phyloP scores from a whole-genome alignment of 129 eudicot genomes.

The Artemisia argyi region DNA sequence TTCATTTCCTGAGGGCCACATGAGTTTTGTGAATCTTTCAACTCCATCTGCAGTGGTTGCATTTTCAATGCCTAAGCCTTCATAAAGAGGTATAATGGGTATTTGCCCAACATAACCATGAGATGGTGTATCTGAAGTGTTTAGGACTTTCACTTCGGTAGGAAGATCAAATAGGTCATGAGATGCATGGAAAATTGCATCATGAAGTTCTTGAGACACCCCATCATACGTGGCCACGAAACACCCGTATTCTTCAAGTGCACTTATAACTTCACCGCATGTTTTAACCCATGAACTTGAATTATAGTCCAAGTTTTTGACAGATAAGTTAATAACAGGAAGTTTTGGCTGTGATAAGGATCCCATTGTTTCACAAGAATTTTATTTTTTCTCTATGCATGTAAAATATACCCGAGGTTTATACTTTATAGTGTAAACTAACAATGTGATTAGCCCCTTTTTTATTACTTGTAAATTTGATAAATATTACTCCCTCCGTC shows the following conservation, averaged over 20 bases:
- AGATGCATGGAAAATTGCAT: slow-evolving; percentile 37
- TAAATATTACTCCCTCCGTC: too few species aligned
- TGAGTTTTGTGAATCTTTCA: slow-evolving; percentile 40
- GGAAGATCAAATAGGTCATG: slow-evolving; percentile 52
- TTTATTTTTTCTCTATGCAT: neutral
- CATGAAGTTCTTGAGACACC: slow-evolving; percentile 37
- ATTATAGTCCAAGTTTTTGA: slow-evolving; percentile 17
- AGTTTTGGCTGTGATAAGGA: slow-evolving; percentile 35
- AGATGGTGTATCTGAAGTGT: slow-evolving; percentile 36
- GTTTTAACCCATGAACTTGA: slow-evolving; percentile 38
- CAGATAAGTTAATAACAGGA: slow-evolving; percentile 38
- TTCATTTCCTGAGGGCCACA: slow-evolving; percentile 54
- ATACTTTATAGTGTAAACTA: too few species aligned
- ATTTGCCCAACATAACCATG: slow-evolving; percentile 48
- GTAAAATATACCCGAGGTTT: neutral
- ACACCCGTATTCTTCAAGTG: slow-evolving; percentile 52
- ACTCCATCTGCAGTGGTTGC: slow-evolving; percentile 39
- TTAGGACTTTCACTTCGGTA: slow-evolving; percentile 31
- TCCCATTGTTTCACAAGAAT: slow-evolving; percentile 22
- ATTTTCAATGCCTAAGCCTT: slow-evolving; percentile 47
- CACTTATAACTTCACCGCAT: slow-evolving; percentile 32
- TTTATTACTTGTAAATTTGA: neutral
- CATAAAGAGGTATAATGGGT: slow-evolving; percentile 40
- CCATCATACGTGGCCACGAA: slow-evolving; percentile 42
- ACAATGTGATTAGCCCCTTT: neutral